Conservation (phyloP, 306 rosid species). For the Cicer bijugum region DNA sequence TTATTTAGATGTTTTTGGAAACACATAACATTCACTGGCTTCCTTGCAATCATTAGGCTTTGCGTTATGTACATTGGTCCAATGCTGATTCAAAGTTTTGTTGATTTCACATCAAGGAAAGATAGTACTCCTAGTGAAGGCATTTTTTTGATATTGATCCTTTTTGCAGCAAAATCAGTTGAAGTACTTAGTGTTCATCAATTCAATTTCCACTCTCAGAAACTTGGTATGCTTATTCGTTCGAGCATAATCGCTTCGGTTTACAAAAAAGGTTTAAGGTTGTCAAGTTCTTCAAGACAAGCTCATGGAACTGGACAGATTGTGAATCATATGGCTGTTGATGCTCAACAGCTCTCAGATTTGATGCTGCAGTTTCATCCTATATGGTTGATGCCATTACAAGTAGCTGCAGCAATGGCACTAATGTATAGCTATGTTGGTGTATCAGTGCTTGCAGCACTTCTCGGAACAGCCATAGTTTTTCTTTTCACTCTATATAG, state of each 20-base stretch:
- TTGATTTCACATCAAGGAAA: slow-evolving; percentile 65
- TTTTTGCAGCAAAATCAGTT: slow-evolving; percentile 61
- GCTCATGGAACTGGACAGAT: slow-evolving; percentile 83
- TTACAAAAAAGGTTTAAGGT: slow-evolving; percentile 73
- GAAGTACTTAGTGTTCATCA: slow-evolving; percentile 75
- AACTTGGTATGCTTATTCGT: slow-evolving; percentile 79
- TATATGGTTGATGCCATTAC: slow-evolving; percentile 82
- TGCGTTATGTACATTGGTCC: slow-evolving; percentile 77
- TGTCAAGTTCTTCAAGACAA: slow-evolving; percentile 77
- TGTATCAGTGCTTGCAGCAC: slow-evolving; percentile 56
- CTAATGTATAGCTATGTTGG: slow-evolving; percentile 68
- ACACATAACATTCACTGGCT: slow-evolving; percentile 68
- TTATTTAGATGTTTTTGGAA: slow-evolving; percentile 77
- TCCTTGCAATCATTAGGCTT: slow-evolving; percentile 62
- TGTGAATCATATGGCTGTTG: slow-evolving; percentile 89
- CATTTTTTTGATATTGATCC: slow-evolving; percentile 58
- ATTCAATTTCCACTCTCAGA: slow-evolving; percentile 75
- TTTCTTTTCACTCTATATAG: slow-evolving; percentile 54
- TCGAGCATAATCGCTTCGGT: slow-evolving; percentile 68
- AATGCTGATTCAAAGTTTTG: slow-evolving; percentile 65
- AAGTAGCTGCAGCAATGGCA: slow-evolving; percentile 58
- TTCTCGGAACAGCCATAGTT: slow-evolving; percentile 51
- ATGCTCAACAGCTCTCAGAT: slow-evolving; percentile 82
- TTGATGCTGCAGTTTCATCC: slow-evolving; percentile 80
- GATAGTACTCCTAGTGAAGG: slow-evolving; percentile 66